phyloP scores from a whole-genome alignment of 495 filamentous ascomycete species.

The Aspergillus ostianus region DNA sequence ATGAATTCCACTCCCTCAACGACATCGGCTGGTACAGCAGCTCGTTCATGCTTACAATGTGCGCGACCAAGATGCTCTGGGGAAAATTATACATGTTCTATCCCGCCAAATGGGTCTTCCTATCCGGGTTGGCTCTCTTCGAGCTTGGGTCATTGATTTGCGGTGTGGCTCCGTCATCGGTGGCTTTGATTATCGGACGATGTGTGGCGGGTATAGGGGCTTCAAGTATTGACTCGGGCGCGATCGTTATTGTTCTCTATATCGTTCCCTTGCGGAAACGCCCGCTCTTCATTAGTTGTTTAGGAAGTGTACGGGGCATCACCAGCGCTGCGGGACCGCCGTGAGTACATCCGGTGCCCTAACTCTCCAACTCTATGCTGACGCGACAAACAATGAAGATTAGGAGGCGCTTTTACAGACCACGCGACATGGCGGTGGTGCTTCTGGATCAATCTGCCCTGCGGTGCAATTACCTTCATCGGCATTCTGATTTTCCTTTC shows the following conservation, averaged over 20 bases:
- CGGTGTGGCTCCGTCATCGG: background rate
- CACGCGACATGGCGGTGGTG: slow-evolving; percentile 49
- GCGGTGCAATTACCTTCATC: slow-evolving; percentile 30
- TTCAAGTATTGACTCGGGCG: slow-evolving; percentile 27
- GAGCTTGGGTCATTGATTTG: slow-evolving; percentile 2
- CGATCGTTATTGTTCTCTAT: slow-evolving; percentile 35
- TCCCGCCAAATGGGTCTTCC: background rate
- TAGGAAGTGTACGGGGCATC: slow-evolving; percentile 38
- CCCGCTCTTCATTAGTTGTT: slow-evolving; percentile 37
- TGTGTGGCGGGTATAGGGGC: slow-evolving; percentile 20
- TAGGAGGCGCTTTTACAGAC: slow-evolving; percentile 48
- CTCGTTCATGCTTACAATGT: slow-evolving; percentile 60
- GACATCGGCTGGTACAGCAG: slow-evolving; percentile 67
- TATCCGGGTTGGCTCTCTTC: background rate
- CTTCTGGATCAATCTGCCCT: slow-evolving; percentile 55
- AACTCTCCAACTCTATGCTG: background rate
- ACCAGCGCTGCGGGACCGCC: slow-evolving; percentile 48
- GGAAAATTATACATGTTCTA: slow-evolving; percentile 6
- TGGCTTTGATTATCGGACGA: slow-evolving; percentile 1
- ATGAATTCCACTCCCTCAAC: slow-evolving; percentile 61
- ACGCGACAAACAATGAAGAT: background rate
- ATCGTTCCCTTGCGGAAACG: slow-evolving; percentile 29
- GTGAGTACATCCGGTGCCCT: background rate
- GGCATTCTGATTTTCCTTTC: background rate
- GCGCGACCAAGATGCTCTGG: background rate